These are phyloP conservation scores for Mycena leptocephala DNA, from an alignment of 768 basidiomycete genomes.

Conservation along the genomic window DNA sequence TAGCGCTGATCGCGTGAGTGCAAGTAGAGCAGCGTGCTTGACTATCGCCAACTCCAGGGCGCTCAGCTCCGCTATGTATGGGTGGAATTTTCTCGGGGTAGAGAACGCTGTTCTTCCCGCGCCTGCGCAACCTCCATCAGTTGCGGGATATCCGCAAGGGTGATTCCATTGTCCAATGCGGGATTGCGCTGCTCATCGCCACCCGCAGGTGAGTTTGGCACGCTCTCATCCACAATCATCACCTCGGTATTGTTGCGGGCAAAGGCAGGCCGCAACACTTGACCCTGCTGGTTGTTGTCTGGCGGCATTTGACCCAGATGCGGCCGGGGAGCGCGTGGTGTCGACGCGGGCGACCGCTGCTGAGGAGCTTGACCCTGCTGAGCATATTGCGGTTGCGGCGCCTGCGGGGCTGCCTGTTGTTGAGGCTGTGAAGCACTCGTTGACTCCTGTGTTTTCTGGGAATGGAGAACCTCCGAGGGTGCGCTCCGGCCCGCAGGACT, in stretches of 20 bases:
- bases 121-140: constrained; percentile 94
- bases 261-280: constrained; percentile 77
- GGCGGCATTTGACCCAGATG: constrained; percentile 59
- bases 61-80: constrained; percentile 88
- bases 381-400: constrained; percentile 49
- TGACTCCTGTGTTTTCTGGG: constrained; percentile 64
- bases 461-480: constrained; percentile 70
- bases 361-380: constrained; percentile 56
- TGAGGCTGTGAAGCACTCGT: constrained; percentile 56
- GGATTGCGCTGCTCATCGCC: constrained; percentile 59
- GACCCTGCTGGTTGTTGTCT: constrained; percentile 57
- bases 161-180: constrained; percentile 84
- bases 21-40: constrained; percentile 91
- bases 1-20: constrained; percentile 83
- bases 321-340: constrained; percentile 51
- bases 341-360: constrained; percentile 50
- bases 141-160: constrained; percentile 95
- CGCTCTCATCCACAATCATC: constrained; percentile 89
- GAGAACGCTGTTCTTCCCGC: constrained; percentile 87
- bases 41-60: constrained; percentile 91
- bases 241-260: constrained; percentile 89
- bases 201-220: constrained; percentile 79
- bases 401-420: constrained; percentile 39
- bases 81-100: constrained; percentile 84
- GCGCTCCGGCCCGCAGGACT: constrained; percentile 92